These are phyloP conservation scores for Paralagenidium karlingii DNA, from an alignment of 352 stramenopile species.

Conservation along the genomic window DNA sequence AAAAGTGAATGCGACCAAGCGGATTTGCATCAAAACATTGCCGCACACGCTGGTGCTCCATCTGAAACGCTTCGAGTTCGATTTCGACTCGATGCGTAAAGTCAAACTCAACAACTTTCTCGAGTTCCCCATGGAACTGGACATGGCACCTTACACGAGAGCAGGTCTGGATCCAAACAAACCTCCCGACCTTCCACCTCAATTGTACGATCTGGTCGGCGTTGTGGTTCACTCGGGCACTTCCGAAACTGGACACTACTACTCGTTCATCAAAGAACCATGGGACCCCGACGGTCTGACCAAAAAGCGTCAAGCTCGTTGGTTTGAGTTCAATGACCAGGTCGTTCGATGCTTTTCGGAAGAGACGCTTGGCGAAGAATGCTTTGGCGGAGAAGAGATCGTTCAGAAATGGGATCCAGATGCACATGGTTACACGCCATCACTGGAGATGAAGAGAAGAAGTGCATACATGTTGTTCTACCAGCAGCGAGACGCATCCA, in stretches of 20 bases:
- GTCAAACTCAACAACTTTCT: conserved; percentile 80
- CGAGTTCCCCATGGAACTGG: conserved; percentile 73
- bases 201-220: conserved; percentile 87
- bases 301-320: no score
- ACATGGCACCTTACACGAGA: conserved; percentile 87
- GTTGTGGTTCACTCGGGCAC: conserved; percentile 90
- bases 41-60: conserved; percentile 72
- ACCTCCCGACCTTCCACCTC: conserved; percentile 11
- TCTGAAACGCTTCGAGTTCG: conserved; percentile 84
- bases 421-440: conserved; percentile 10
- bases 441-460: conserved; percentile 44
- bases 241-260: conserved; percentile 90
- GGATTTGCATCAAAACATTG: conserved; percentile 68
- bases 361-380: conserved; percentile 64
- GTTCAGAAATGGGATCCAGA: conserved; percentile 33
- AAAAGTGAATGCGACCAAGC: conserved; percentile 73
- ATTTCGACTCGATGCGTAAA: conserved; percentile 83
- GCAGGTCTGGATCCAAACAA: conserved; percentile 2
- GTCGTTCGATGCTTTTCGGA: conserved; percentile 72
- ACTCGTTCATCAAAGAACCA: conserved; percentile 82
- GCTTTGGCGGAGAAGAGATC: conserved; percentile 84
- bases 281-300: background rate
- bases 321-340: conserved; percentile 91
- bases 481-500: conserved; percentile 13
- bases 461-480: conserved; percentile 78